A percentile compares a stretch with the other conserved stretches of the same genome.
phyloP scores from a whole-genome alignment of 768 basidiomycete genomes.

The Serendipita indica region DNA sequence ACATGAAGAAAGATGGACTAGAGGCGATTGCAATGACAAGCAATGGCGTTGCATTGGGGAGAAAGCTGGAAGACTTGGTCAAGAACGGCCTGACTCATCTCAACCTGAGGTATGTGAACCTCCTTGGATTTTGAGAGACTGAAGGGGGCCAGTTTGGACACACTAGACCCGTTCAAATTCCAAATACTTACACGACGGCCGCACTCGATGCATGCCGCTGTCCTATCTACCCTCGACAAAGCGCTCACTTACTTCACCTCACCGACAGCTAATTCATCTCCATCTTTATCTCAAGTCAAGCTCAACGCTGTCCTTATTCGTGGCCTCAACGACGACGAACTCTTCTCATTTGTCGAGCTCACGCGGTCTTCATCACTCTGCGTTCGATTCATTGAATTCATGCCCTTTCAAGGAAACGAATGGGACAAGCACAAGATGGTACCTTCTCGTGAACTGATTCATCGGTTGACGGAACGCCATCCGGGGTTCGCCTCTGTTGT shows the following conservation, averaged over 20 bases:
- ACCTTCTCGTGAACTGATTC: constrained; percentile 50
- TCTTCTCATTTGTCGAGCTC: constrained; percentile 64
- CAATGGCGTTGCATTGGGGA: constrained; percentile 56
- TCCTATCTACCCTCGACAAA: constrained; percentile 46
- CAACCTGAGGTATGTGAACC: constrained; percentile 33
- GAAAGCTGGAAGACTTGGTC: constrained; percentile 53
- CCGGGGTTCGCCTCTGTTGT: constrained; percentile 38
- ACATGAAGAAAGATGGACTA: constrained; percentile 32
- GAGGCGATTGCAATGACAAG: constrained; percentile 73
- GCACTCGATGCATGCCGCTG: constrained; percentile 49
- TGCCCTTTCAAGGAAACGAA: constrained; percentile 84
- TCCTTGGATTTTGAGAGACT: neutral
- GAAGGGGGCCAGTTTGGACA: constrained; percentile 66
- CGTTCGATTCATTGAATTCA: constrained; percentile 83
- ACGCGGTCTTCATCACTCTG: constrained; percentile 48
- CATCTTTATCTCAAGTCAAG: constrained; percentile 47
- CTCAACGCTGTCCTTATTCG: constrained; percentile 74
- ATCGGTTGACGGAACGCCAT: constrained; percentile 32
- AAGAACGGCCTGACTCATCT: constrained; percentile 64
- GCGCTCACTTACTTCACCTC: constrained; percentile 32
- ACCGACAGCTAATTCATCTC: constrained; percentile 19
- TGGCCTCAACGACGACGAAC: constrained; percentile 68
- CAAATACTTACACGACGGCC: constrained; percentile 70
- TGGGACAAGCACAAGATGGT: constrained; percentile 78
- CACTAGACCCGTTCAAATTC: constrained; percentile 73